phyloP scores from a whole-genome alignment of 176 grass and related monocot species.

The Neostapfia colusana region DNA sequence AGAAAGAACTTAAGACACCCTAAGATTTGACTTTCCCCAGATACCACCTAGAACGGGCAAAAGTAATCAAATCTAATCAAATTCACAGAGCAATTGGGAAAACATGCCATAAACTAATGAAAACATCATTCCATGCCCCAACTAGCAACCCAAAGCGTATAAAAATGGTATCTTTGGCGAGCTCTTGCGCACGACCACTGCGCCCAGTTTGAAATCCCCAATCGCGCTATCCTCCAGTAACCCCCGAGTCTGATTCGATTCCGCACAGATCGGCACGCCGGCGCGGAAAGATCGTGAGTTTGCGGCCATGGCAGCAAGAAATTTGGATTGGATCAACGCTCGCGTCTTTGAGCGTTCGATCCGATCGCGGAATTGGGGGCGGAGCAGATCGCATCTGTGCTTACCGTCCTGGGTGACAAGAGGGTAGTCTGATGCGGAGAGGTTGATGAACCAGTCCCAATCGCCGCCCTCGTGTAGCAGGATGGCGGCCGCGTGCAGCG shows the following conservation, averaged over 20 bases:
- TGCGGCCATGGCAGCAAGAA: neutral
- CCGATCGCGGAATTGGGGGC: conserved; percentile 35
- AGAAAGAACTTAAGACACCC: conserved; percentile 34
- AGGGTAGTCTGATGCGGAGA: conserved; percentile 87
- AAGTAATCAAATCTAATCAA: conserved; percentile 41
- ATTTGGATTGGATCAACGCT: conserved; percentile 33
- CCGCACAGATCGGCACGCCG: conserved; percentile 15
- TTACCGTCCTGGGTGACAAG: conserved; percentile 89
- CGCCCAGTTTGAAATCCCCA: conserved; percentile 36
- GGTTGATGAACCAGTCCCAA: conserved; percentile 97
- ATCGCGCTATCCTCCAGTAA: neutral
- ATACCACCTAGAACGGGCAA: conserved; percentile 42
- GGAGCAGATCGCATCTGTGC: conserved; percentile 47
- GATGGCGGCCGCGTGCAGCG: conserved; percentile 82
- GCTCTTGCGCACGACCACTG: neutral
- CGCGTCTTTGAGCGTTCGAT: conserved; percentile 10
- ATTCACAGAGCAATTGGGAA: conserved; percentile 33
- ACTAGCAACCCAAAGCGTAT: conserved; percentile 37
- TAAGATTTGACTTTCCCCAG: conserved; percentile 40
- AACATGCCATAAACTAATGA: conserved; percentile 42
- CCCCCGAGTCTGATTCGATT: neutral
- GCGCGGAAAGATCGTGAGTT: conserved; percentile 16
- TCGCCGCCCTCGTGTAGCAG: conserved; percentile 67
- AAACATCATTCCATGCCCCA: conserved; percentile 26
- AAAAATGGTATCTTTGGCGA: conserved; percentile 34